A percentile compares a stretch with the other conserved stretches of the same genome.
Evolutionary conservation across 2,329 filamentous ascomycete genomes (phyloP).

Genomic region (Colletotrichum tofieldiae): DNA sequence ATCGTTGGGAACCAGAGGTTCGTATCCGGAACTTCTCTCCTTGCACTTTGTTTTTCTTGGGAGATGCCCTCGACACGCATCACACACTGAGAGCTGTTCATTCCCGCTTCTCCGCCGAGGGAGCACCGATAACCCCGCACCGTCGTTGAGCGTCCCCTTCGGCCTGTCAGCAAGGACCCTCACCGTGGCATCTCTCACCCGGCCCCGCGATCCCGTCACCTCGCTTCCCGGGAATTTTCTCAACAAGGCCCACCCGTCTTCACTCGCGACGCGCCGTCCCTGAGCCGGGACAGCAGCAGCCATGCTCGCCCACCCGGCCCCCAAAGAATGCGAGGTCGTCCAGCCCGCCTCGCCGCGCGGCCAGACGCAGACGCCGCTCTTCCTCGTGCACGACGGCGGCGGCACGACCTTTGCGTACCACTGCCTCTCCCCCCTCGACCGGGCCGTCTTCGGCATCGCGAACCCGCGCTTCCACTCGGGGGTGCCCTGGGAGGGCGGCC

Average conservation of each 20-base stretch:
- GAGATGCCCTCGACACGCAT: neutral
- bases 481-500: conserved; percentile 64
- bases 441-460: conserved; percentile 68
- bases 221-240: neutral
- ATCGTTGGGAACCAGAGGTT: neutral
- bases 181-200: neutral
- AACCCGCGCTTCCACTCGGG: conserved; percentile 68
- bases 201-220: conserved; percentile 1
- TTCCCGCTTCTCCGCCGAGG: neutral
- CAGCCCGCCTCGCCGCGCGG: conserved; percentile 30
- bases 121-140: neutral
- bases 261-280: neutral
- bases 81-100: neutral
- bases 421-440: conserved; percentile 64
- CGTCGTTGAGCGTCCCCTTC: neutral
- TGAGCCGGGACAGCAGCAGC: too few species aligned
- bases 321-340: conserved; percentile 39
- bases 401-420: conserved; percentile 73
- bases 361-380: conserved; percentile 58
- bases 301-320: conserved; percentile 22
- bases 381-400: conserved; percentile 74
- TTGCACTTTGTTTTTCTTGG: neutral
- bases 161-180: neutral
- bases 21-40: neutral
- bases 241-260: too few species aligned